Conservation (phyloP, 2,329 filamentous ascomycete genomes). For the Phaeosphaeria sp. region DNA sequence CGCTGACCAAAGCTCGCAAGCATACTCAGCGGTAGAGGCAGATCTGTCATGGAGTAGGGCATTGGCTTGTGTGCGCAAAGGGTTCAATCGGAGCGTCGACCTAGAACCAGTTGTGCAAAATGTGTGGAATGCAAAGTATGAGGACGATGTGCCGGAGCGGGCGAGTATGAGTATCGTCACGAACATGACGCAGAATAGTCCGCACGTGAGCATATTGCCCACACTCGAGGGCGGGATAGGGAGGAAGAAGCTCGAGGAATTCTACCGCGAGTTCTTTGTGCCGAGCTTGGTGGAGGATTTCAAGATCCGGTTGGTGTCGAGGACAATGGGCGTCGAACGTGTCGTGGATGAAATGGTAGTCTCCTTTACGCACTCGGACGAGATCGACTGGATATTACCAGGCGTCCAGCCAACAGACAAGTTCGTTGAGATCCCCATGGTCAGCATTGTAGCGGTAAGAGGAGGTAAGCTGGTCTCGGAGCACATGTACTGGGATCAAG, state of each 20-base stretch:
- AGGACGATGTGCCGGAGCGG: conserved; percentile 38
- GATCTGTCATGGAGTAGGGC: conserved; percentile 53
- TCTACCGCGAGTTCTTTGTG: conserved; percentile 65
- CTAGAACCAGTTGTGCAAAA: conserved; percentile 42
- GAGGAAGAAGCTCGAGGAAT: conserved; percentile 52
- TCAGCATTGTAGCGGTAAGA: conserved; percentile 62
- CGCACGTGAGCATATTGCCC: conserved; percentile 49
- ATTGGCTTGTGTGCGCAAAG: conserved; percentile 46
- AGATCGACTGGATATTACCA: conserved; percentile 65
- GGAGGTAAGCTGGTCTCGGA: conserved; percentile 63
- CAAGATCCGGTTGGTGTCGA: conserved; percentile 60
- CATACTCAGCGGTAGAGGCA: conserved; percentile 51
- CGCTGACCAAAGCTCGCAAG: conserved; percentile 49
- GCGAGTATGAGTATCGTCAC: conserved; percentile 39
- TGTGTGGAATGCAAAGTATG: conserved; percentile 45
- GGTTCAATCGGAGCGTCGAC: conserved; percentile 45
- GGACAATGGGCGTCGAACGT: conserved; percentile 63
- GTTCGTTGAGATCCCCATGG: conserved; percentile 62
- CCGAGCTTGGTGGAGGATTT: conserved; percentile 61
- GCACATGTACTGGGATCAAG: conserved; percentile 68
- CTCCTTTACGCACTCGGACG: conserved; percentile 63
- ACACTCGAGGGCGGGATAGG: conserved; percentile 55
- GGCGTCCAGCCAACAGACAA: conserved; percentile 63
- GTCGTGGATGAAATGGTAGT: conserved; percentile 67
- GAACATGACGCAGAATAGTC: conserved; percentile 42